Percentiles rank a stretch among this genome's conserved stretches.
phyloP scores from a whole-genome alignment of 2,329 filamentous ascomycete genomes.

The Emericellopsis cladophorae region DNA sequence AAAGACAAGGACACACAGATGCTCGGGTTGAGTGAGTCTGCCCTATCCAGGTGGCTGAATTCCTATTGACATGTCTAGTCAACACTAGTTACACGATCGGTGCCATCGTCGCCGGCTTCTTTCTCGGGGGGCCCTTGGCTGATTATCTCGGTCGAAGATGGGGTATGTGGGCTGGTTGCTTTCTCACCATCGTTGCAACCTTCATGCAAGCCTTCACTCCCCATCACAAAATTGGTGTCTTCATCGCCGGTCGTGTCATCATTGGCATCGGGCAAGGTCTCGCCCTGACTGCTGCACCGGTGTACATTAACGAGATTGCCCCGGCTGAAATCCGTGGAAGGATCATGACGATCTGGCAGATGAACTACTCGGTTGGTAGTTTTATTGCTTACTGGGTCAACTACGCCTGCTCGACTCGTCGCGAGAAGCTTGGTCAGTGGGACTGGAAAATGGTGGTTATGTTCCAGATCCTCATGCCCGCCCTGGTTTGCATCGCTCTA shows the following conservation, averaged over 20 bases:
- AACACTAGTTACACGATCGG: slow-evolving; percentile 62
- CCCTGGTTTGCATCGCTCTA: slow-evolving; percentile 46
- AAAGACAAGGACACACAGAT: slow-evolving; percentile 26
- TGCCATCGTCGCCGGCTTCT: slow-evolving; percentile 58
- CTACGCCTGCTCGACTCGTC: slow-evolving; percentile 46
- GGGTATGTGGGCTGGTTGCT: slow-evolving; percentile 52
- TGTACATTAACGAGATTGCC: slow-evolving; percentile 59
- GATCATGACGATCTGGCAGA: slow-evolving; percentile 57
- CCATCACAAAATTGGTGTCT: slow-evolving; percentile 45
- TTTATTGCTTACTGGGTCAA: slow-evolving; percentile 44
- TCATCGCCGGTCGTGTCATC: slow-evolving; percentile 55
- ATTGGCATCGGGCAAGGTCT: slow-evolving; percentile 61
- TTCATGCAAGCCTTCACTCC: slow-evolving; percentile 57
- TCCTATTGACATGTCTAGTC: slow-evolving; percentile 14
- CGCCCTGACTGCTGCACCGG: slow-evolving; percentile 53
- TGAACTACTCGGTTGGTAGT: slow-evolving; percentile 50
- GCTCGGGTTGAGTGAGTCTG: slow-evolving; percentile 22
- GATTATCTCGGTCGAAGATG: slow-evolving; percentile 49
- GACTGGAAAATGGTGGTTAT: slow-evolving; percentile 64
- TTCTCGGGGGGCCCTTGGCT: slow-evolving; percentile 51
- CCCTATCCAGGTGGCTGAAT: neutral
- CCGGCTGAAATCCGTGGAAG: slow-evolving; percentile 51
- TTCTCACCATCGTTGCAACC: slow-evolving; percentile 54
- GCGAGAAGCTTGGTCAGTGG: slow-evolving; percentile 49
- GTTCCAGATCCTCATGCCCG: slow-evolving; percentile 57